Percentiles rank a stretch among this genome's conserved stretches.
phyloP scores from a whole-genome alignment of 2,329 filamentous ascomycete species.

The Fusarium concolor region DNA sequence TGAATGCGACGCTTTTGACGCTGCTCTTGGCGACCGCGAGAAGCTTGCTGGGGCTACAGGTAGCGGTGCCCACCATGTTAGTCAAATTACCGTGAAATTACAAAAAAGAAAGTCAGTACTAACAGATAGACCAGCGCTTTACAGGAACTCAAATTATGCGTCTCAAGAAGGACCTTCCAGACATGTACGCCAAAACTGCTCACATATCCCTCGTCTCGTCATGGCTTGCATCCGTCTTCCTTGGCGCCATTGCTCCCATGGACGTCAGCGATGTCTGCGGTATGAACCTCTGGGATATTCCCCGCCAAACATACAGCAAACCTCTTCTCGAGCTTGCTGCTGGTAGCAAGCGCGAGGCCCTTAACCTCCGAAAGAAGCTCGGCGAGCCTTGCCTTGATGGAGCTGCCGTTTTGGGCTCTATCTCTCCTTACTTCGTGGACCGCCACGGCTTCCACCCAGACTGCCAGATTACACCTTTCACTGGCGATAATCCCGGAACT shows the following conservation, averaged over 20 bases:
- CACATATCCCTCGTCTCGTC: conserved; percentile 95
- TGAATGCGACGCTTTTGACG: conserved; percentile 91
- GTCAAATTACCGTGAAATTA: conserved; percentile 46
- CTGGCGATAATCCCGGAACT: conserved; percentile 95
- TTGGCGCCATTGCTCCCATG: conserved; percentile 86
- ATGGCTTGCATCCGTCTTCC: conserved; percentile 90
- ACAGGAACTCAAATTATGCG: conserved; percentile 97
- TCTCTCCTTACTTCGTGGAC: conserved; percentile 81
- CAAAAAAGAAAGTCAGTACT: conserved; percentile 23
- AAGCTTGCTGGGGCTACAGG: conserved; percentile 84
- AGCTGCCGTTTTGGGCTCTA: conserved; percentile 78
- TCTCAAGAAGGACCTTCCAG: conserved; percentile 82
- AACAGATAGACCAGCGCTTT: conserved; percentile 73
- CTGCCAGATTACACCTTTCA: conserved; percentile 86
- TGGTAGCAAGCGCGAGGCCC: conserved; percentile 68
- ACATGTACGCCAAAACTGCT: conserved; percentile 82
- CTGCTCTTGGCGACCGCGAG: conserved; percentile 71
- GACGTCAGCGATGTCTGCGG: conserved; percentile 96
- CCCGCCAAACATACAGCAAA: conserved; percentile 77
- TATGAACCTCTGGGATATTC: conserved; percentile 96
- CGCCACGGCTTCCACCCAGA: conserved; percentile 81
- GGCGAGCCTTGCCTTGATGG: conserved; percentile 84
- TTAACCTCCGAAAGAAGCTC: conserved; percentile 79
- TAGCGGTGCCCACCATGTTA: conserved; percentile 92
- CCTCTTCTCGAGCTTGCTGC: conserved; percentile 80